These are phyloP conservation scores for Paxillus rubicundulus DNA, from an alignment of 768 basidiomycete genomes.

Conservation along the genomic window DNA sequence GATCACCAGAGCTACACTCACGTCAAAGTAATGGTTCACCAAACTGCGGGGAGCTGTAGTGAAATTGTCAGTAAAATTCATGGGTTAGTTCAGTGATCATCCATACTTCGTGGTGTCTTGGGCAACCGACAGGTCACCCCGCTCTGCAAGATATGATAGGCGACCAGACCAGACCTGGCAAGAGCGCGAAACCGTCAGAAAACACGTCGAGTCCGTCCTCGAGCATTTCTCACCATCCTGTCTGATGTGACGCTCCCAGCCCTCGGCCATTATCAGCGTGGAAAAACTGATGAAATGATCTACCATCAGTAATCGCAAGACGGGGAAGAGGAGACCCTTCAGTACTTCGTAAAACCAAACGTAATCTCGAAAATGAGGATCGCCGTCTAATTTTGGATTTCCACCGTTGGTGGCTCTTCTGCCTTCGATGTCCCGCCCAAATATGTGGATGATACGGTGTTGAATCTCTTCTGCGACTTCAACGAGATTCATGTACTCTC, in stretches of 20 bases:
- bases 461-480: constrained; percentile 97
- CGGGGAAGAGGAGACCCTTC: constrained; percentile 6
- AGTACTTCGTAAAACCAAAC: constrained; percentile 95
- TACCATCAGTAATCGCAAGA: constrained; percentile 1
- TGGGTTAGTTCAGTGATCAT: neutral
- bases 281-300: constrained; percentile 65
- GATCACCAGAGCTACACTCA: constrained; percentile 34
- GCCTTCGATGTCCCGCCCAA: constrained; percentile 87
- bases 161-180: constrained; percentile 80
- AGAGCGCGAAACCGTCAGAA: neutral
- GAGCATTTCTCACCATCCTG: constrained; percentile 71
- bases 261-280: constrained; percentile 91
- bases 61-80: constrained; percentile 7
- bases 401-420: constrained; percentile 91
- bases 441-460: constrained; percentile 98
- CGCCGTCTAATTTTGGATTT: constrained; percentile 78
- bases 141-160: constrained; percentile 88
- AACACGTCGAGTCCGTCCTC: too few species aligned
- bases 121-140: constrained; percentile 88
- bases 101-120: constrained; percentile 89
- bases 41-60: constrained; percentile 77
- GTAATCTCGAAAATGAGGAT: constrained; percentile 96
- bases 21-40: constrained; percentile 93
- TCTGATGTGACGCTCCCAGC: constrained; percentile 96
- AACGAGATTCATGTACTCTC: constrained; percentile 96